phyloP scores from a whole-genome alignment of 345 rosid species.

The Pelargonium nanum region DNA sequence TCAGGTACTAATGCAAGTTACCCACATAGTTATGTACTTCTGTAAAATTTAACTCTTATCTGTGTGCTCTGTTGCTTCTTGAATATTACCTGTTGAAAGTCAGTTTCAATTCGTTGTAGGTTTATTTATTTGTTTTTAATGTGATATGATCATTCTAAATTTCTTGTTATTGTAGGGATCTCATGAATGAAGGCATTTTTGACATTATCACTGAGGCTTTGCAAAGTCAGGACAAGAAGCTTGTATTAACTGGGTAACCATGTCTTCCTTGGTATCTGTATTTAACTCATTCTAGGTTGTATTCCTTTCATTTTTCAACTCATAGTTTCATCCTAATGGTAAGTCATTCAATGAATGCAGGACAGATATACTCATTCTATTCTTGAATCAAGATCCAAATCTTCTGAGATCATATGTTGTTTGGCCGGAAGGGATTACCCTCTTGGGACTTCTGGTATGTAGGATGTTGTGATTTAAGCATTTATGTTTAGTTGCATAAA shows the following conservation, averaged over 20 bases:
- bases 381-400: conserved; percentile 60
- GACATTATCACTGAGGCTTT: conserved; percentile 60
- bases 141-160: conserved; percentile 3
- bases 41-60: conserved; percentile 2
- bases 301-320: background rate
- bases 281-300: background rate
- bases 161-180: conserved; percentile 48
- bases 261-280: conserved; percentile 11
- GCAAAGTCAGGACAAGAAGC: conserved; percentile 65
- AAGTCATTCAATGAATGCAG: conserved; percentile 58
- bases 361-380: conserved; percentile 82
- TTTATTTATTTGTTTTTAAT: background rate
- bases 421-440: conserved; percentile 54
- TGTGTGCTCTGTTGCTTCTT: background rate
- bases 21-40: conserved; percentile 2
- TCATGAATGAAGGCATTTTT: conserved; percentile 63
- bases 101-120: background rate
- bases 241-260: conserved; percentile 76
- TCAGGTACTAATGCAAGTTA: conserved; percentile 36
- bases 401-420: conserved; percentile 70
- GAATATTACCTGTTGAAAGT: background rate
- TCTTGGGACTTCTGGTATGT: conserved; percentile 82
- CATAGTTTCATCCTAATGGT: conserved; percentile 13
- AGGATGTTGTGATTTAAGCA: background rate
- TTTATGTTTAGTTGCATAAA: background rate